Evolutionary conservation across 2,329 filamentous ascomycete genomes (phyloP).

Genomic region (Alternaria sp.): DNA sequence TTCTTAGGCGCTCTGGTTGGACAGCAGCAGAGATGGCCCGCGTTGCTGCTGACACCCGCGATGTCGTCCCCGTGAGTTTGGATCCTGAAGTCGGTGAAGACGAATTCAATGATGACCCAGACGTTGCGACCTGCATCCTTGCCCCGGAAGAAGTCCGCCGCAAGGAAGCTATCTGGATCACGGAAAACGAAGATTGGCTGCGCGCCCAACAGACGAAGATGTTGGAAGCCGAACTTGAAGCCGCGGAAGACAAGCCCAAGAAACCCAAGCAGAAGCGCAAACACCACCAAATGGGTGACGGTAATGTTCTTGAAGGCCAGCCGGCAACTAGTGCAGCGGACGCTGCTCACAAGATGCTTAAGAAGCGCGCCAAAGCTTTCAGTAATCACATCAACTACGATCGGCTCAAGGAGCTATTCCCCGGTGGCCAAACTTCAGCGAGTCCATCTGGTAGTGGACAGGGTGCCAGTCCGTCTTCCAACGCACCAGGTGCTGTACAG

Average conservation of each 20-base stretch:
- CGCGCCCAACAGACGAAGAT: slow-evolving; percentile 85
- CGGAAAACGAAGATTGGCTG: slow-evolving; percentile 93
- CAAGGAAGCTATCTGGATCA: slow-evolving; percentile 94
- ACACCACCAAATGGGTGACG: slow-evolving; percentile 49
- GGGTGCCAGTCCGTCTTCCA: slow-evolving; percentile 30
- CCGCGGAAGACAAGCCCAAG: slow-evolving; percentile 59
- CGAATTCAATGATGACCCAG: slow-evolving; percentile 89
- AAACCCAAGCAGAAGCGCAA: slow-evolving; percentile 58
- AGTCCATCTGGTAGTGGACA: slow-evolving; percentile 31
- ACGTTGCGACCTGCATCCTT: slow-evolving; percentile 82
- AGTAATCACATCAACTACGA: slow-evolving; percentile 59
- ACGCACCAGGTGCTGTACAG: slow-evolving; percentile 17
- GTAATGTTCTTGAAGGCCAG: slow-evolving; percentile 54
- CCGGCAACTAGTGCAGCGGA: slow-evolving; percentile 56
- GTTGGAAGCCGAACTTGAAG: slow-evolving; percentile 73
- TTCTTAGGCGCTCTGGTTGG: slow-evolving; percentile 36
- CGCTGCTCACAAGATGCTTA: slow-evolving; percentile 56
- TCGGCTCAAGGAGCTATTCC: slow-evolving; percentile 53
- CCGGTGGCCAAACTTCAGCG: slow-evolving; percentile 22
- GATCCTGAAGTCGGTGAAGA: slow-evolving; percentile 73
- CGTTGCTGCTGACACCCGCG: slow-evolving; percentile 34
- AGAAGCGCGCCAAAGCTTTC: slow-evolving; percentile 55
- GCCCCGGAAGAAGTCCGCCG: slow-evolving; percentile 75
- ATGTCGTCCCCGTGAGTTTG: slow-evolving; percentile 24
- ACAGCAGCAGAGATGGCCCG: slow-evolving; percentile 41